These are phyloP conservation scores for Penicillium sp. DNA, from an alignment of 2,329 filamentous ascomycete genomes.

Conservation along the genomic window DNA sequence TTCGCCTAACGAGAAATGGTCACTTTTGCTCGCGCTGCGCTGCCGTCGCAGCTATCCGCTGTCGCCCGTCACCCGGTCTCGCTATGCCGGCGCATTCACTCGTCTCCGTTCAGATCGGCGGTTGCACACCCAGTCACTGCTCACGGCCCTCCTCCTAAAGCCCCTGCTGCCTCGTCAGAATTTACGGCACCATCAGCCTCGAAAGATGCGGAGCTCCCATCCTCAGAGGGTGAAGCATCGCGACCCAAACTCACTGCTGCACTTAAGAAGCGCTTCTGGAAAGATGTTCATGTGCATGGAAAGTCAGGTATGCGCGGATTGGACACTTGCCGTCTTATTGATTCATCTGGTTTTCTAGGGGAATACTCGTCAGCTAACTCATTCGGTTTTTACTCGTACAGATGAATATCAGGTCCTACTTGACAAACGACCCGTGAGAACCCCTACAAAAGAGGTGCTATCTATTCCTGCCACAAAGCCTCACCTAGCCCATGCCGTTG, in stretches of 20 bases:
- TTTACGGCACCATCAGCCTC: slow-evolving; percentile 50
- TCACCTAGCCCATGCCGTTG: slow-evolving; percentile 79
- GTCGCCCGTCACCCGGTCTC: slow-evolving; percentile 16
- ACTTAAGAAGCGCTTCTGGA: slow-evolving; percentile 81
- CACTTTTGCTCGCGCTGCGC: slow-evolving; percentile 22
- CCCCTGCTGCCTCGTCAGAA: slow-evolving; percentile 53
- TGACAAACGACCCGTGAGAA: slow-evolving; percentile 76
- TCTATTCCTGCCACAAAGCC: slow-evolving; percentile 72
- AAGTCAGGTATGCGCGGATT: slow-evolving; percentile 54
- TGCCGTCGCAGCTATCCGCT: slow-evolving; percentile 21
- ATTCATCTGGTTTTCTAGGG: background rate
- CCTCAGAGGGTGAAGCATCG: slow-evolving; percentile 3
- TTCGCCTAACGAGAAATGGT: slow-evolving; percentile 19
- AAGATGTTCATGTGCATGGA: slow-evolving; percentile 70
- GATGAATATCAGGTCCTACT: slow-evolving; percentile 66
- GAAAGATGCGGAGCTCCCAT: slow-evolving; percentile 34
- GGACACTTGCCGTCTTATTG: background rate
- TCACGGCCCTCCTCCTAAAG: slow-evolving; percentile 59
- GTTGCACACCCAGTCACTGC: slow-evolving; percentile 59
- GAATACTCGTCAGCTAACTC: slow-evolving; percentile 1
- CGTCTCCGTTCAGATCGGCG: slow-evolving; percentile 44
- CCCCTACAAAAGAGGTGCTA: slow-evolving; percentile 70
- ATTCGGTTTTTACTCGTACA: slow-evolving; percentile 8
- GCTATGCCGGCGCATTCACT: slow-evolving; percentile 35
- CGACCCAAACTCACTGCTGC: slow-evolving; percentile 38